Percentiles rank a stretch among this genome's conserved stretches.
Conservation (phyloP, 441 rosid genomes). For the Jatropha multifida region DNA sequence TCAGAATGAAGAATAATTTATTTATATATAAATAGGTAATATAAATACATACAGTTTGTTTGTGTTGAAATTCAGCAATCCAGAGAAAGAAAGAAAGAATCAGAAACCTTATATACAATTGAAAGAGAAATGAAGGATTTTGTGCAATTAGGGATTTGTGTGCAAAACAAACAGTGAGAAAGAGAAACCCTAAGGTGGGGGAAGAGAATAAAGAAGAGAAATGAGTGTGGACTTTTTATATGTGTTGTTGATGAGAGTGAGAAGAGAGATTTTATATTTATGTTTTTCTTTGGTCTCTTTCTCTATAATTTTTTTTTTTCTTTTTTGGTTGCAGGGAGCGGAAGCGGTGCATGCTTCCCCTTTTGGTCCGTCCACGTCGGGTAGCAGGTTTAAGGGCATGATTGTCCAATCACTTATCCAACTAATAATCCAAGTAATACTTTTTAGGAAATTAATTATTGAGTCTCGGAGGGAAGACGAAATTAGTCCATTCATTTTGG, state of each 20-base stretch:
- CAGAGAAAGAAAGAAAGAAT: not conserved
- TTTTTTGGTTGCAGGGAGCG: not conserved
- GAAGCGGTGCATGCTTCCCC: slow-evolving; percentile 4
- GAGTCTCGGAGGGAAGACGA: too few relatives aligned
- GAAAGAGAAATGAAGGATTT: not conserved
- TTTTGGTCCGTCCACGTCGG: not conserved
- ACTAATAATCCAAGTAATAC: too few relatives aligned
- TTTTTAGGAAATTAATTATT: too few relatives aligned
- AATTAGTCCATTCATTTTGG: too few relatives aligned
- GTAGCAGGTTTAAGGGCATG: not conserved
- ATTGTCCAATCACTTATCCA: not conserved
- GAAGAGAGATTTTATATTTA: not conserved
- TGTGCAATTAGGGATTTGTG: not conserved
- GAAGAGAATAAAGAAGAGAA: not conserved
- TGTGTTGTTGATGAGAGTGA: slow-evolving; percentile 9
- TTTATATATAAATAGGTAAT: not conserved
- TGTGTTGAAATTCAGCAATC: not conserved
- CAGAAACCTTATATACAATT: not conserved
- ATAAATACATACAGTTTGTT: not conserved
- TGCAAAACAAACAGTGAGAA: not conserved
- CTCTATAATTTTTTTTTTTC: not conserved
- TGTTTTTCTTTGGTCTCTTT: not conserved
- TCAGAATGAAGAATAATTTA: not conserved
- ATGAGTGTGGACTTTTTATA: slow-evolving; percentile 20
- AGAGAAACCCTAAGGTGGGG: not conserved